Evolutionary conservation across 75 land plant genomes (phyloP).

Genomic region (Gnetum montanum): DNA sequence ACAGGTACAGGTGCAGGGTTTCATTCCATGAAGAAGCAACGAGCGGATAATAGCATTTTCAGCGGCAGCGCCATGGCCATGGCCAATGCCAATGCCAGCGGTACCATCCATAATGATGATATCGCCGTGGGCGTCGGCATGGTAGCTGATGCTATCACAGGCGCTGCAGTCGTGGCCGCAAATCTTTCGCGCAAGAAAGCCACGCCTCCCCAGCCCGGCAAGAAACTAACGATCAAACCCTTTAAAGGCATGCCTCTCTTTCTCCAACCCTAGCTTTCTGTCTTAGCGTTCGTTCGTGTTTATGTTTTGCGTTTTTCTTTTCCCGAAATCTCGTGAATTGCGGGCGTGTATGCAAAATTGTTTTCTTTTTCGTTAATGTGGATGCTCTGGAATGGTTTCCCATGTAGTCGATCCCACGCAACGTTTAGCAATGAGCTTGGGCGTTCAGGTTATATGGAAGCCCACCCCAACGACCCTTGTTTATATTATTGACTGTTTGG

Average conservation of each 20-base stretch:
- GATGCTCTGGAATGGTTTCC: too few relatives aligned
- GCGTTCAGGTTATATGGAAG: too few relatives aligned
- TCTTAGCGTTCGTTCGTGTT: not conserved
- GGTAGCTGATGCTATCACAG: slow-evolving; percentile 52
- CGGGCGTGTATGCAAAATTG: too few relatives aligned
- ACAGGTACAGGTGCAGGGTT: too few relatives aligned
- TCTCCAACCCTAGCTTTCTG: too few relatives aligned
- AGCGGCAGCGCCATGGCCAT: not conserved
- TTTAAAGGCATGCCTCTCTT: slow-evolving; percentile 52
- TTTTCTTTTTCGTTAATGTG: not conserved
- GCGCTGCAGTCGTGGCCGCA: slow-evolving; percentile 32
- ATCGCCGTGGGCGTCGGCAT: slow-evolving; percentile 9
- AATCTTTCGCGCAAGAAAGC: slow-evolving; percentile 89
- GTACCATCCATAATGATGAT: not conserved
- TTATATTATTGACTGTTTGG: too few relatives aligned
- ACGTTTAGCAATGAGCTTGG: too few relatives aligned
- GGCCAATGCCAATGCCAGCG: not conserved
- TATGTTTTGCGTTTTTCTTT: not conserved
- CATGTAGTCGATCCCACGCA: too few relatives aligned
- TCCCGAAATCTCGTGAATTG: not conserved
- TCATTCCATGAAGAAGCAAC: too few relatives aligned
- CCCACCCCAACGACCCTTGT: too few relatives aligned
- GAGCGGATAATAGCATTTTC: too few relatives aligned
- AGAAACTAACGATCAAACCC: slow-evolving; percentile 81
- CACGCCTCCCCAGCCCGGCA: slow-evolving; percentile 87